Evolutionary conservation across 257 asterid genomes (phyloP), one percentile per base, ranked within the genome.

Genomic region (Petunia axillaris): DNA sequence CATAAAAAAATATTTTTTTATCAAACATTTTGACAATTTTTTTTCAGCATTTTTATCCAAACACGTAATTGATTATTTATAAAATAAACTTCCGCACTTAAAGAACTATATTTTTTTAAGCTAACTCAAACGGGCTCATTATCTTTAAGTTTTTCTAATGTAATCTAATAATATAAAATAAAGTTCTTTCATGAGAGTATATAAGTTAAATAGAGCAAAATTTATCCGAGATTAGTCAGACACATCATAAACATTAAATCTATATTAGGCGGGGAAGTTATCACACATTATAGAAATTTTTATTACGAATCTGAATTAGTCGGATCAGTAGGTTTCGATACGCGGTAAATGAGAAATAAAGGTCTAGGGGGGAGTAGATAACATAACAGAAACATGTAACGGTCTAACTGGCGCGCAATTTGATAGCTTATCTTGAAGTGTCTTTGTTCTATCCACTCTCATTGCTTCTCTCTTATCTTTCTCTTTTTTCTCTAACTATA

Each of bases 341-440:
- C 25, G 25, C 25, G 64, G 36, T 36, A 15, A 15, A 14, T 36
- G 14, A 13, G 64, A 10, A 59, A 10, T 8, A 59, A 13, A 59
- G 25, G 6, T 2, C 25, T 59, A 36, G 3, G 15, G 71, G 70
- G n/a, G 15, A 64, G 35, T 37, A 15, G 73, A 64, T 38, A 64
- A 38, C 1, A 38, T 14, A 2, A 2, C 37, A 39, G 46, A 38
- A 64, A 15, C 25, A 64, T 38, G 80, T 9, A 59, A 41, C 44
- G 35, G 70, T 59, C 6, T 59, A 59, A 77, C 35, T 25, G 59
- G 58, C 71, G 59, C 36, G 80, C 73, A 44, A 50, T 63, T 63
- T 59, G 37, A 77, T 77, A 59, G 15, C 40, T 78, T 78, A 78
- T 78, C 52, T 15, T 4, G 1, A 35, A 44, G 36, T 62, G 46